Conservation (phyloP, 2,329 filamentous ascomycete genomes). For the Colletotrichum karsti region DNA sequence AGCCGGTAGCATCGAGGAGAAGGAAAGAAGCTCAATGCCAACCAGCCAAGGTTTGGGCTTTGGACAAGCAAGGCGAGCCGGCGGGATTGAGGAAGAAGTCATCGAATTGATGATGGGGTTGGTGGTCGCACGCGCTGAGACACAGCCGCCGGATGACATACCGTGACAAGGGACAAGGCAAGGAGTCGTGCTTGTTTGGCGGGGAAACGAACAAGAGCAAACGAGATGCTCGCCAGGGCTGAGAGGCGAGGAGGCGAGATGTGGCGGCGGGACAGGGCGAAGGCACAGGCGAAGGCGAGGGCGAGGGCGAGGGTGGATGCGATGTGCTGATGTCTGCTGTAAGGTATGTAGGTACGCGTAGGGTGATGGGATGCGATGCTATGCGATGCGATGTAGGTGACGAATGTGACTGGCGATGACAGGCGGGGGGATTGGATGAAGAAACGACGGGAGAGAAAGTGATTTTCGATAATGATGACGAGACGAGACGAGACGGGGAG, state of each 20-base stretch:
- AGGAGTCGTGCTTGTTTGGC: neutral
- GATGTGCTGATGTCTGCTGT: neutral
- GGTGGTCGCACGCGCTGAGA: slow-evolving; percentile 6
- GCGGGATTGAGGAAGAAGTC: neutral
- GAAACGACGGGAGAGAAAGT: neutral
- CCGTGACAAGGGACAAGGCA: slow-evolving; percentile 4
- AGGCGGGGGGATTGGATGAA: neutral
- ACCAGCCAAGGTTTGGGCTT: neutral
- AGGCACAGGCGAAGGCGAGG: neutral
- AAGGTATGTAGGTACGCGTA: slow-evolving; percentile 14
- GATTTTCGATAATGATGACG: slow-evolving; percentile 4
- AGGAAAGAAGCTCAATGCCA: neutral
- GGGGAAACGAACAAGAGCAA: neutral
- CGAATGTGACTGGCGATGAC: slow-evolving; percentile 8
- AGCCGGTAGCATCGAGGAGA: neutral
- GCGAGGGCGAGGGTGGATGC: neutral
- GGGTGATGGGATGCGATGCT: slow-evolving; percentile 12
- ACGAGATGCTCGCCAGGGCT: neutral
- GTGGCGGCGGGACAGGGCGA: neutral
- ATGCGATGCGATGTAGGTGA: slow-evolving; percentile 21
- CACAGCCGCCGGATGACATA: slow-evolving; percentile 19
- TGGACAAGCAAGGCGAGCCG: neutral
- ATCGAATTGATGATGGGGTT: neutral
- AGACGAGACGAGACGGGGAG: neutral
- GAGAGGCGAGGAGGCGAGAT: neutral